These are phyloP conservation scores for Penicillium pancosmium DNA, from an alignment of 495 filamentous ascomycete genomes.

Conservation along the genomic window DNA sequence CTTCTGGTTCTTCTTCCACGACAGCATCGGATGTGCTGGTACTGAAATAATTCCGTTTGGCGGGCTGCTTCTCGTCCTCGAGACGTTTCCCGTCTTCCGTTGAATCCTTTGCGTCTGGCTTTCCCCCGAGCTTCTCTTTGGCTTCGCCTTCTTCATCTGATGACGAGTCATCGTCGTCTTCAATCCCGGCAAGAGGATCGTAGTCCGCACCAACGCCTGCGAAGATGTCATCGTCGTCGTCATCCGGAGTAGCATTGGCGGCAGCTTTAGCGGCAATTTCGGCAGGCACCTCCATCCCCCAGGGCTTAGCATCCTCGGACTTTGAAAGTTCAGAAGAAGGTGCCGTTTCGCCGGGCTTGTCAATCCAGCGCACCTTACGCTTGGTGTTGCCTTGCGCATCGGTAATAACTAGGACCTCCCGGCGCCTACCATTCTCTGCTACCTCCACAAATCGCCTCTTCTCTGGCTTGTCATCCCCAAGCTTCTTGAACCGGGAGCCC, in stretches of 20 bases:
- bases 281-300: slow-evolving; percentile 80
- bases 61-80: slow-evolving; percentile 17
- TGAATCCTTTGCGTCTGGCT: not conserved
- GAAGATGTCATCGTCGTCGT: slow-evolving; percentile 77
- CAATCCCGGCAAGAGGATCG: slow-evolving; percentile 78
- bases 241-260: slow-evolving; percentile 34
- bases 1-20: slow-evolving; percentile 42
- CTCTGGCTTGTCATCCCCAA: slow-evolving; percentile 60
- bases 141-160: slow-evolving; percentile 52
- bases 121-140: not conserved
- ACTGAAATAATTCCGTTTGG: slow-evolving; percentile 46
- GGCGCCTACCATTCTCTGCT: slow-evolving; percentile 64
- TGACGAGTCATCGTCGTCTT: slow-evolving; percentile 52
- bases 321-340: slow-evolving; percentile 51
- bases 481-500: slow-evolving; percentile 79
- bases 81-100: slow-evolving; percentile 6
- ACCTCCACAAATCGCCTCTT: slow-evolving; percentile 74
- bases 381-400: slow-evolving; percentile 88
- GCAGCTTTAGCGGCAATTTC: slow-evolving; percentile 35
- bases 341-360: slow-evolving; percentile 46
- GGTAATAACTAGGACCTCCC: slow-evolving; percentile 82
- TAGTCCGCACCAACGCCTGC: slow-evolving; percentile 85
- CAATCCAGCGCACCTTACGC: slow-evolving; percentile 67
- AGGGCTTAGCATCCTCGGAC: slow-evolving; percentile 64
- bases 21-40: slow-evolving; percentile 27